Evolutionary conservation across 2,329 filamentous ascomycete genomes (phyloP).

Genomic region (Ceratocystis albifundus): DNA sequence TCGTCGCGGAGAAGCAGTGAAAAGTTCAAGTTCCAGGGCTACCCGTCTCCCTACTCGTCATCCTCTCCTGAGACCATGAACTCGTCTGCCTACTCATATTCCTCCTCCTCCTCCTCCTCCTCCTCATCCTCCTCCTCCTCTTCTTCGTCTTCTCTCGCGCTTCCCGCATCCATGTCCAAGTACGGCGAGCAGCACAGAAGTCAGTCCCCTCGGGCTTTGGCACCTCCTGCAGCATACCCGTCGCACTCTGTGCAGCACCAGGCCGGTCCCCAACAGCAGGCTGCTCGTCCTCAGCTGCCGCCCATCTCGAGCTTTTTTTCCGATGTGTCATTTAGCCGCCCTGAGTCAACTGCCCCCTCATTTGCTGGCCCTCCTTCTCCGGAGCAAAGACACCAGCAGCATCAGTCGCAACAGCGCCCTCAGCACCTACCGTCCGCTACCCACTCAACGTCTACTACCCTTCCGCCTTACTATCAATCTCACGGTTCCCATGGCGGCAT

Average conservation of each 20-base stretch:
- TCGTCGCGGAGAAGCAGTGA: slow-evolving; percentile 8
- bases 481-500: neutral
- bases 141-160: neutral
- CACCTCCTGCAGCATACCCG: neutral
- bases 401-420: neutral
- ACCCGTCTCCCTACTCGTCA: slow-evolving; percentile 6
- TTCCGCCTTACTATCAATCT: slow-evolving; percentile 4
- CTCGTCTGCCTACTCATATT: neutral
- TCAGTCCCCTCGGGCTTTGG: neutral
- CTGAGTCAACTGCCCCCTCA: neutral
- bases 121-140: neutral
- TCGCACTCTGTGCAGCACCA: slow-evolving; percentile 5
- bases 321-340: neutral
- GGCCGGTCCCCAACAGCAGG: neutral
- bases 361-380: neutral
- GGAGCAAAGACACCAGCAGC: neutral
- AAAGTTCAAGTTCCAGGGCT: slow-evolving; percentile 7
- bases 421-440: neutral
- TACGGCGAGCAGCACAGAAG: neutral
- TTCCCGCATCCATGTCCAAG: neutral
- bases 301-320: slow-evolving; percentile 9
- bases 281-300: slow-evolving; percentile 3
- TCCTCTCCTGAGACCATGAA: neutral
- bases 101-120: neutral
- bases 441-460: neutral